phyloP scores from a whole-genome alignment of 768 basidiomycete species.

The Sporobolomyces pararoseus region DNA sequence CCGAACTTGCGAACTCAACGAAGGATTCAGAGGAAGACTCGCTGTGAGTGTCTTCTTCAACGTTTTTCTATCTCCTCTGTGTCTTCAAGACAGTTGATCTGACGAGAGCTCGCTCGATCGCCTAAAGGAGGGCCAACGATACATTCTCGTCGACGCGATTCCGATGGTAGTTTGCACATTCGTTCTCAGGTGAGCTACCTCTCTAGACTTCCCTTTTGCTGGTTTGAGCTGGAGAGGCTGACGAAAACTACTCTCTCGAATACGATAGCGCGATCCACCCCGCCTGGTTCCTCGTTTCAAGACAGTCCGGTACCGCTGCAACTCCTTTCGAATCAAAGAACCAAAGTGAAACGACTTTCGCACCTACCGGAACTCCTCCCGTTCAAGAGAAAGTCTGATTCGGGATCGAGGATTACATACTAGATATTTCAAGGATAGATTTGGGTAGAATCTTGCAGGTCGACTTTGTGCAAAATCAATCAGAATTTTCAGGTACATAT shows the following conservation, averaged over 20 bases:
- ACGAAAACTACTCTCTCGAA: not conserved
- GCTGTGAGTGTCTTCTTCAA: conserved; percentile 4
- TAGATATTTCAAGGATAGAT: too few species aligned
- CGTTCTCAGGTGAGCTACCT: conserved; percentile 22
- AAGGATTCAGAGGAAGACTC: conserved; percentile 28
- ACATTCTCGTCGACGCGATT: conserved; percentile 24
- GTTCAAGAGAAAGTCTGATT: conserved; percentile 2
- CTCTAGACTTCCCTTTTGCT: too few species aligned
- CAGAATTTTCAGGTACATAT: too few species aligned
- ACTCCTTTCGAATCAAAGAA: conserved; percentile 11
- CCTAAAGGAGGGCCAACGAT: conserved; percentile 9
- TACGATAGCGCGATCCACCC: not conserved
- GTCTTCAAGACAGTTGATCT: too few species aligned
- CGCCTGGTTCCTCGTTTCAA: conserved; percentile 11
- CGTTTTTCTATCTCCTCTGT: too few species aligned
- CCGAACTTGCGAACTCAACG: conserved; percentile 25
- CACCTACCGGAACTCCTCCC: not conserved
- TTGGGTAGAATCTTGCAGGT: too few species aligned
- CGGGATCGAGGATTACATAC: too few species aligned
- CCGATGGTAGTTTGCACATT: conserved; percentile 9
- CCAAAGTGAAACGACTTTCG: conserved; percentile 5
- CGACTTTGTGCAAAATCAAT: too few species aligned
- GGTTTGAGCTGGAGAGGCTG: too few species aligned
- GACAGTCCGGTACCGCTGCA: not conserved
- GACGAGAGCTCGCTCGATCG: too few species aligned